Percentiles rank a stretch among this genome's conserved stretches.
Conservation (phyloP, 192 early-diverging fungal species). For the Coemansia asiatica region DNA sequence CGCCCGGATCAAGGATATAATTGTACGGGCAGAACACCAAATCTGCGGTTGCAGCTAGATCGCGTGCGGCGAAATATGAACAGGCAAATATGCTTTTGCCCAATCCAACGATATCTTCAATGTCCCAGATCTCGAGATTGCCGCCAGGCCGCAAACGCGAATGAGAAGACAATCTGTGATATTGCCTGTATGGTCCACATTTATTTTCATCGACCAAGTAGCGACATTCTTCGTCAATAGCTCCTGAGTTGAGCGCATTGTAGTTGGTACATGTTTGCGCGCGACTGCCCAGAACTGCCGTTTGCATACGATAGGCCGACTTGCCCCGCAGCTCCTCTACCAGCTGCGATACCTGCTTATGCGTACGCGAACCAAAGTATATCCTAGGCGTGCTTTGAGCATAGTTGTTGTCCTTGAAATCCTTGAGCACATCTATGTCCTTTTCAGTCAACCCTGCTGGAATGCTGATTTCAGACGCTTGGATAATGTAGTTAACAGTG, state of each 20-base stretch:
- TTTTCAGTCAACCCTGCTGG: conserved; percentile 17
- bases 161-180: conserved; percentile 1
- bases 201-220: conserved; percentile 29
- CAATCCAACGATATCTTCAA: conserved; percentile 58
- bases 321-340: conserved; percentile 58
- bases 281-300: conserved; percentile 56
- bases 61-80: conserved; percentile 60
- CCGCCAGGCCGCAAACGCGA: conserved; percentile 15
- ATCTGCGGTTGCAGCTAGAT: conserved; percentile 50
- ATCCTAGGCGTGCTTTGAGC: conserved; percentile 24
- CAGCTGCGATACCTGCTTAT: conserved; percentile 62
- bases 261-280: conserved; percentile 57
- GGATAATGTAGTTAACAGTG: conserved; percentile 13
- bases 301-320: conserved; percentile 57
- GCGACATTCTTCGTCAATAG: conserved; percentile 42
- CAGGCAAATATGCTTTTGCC: conserved; percentile 48
- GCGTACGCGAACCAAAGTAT: conserved; percentile 61
- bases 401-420: conserved; percentile 2
- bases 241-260: conserved; percentile 21
- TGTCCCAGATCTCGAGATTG: conserved; percentile 57
- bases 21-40: conserved; percentile 69
- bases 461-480: neutral
- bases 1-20: conserved; percentile 62
- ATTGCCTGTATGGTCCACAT: conserved; percentile 16
- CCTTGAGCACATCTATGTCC: conserved; percentile 20